Evolutionary conservation across 2,329 filamentous ascomycete species (phyloP).

Genomic region (Ophiostoma novo-ulmi): DNA sequence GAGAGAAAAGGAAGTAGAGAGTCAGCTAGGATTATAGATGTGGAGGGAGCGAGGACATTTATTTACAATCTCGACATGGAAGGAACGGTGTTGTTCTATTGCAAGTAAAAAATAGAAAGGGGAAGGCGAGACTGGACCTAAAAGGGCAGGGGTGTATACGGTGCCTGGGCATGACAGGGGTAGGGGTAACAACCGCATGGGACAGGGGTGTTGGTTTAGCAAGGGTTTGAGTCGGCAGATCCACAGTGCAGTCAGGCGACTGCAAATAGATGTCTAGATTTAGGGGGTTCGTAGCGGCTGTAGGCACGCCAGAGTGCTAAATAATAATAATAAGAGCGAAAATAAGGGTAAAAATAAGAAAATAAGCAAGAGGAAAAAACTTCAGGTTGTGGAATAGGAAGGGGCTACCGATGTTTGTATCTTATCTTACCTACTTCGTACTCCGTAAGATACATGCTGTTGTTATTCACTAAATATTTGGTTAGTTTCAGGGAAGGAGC

Average conservation of each 20-base stretch:
- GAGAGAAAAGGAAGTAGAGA: neutral
- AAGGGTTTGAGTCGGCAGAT: neutral
- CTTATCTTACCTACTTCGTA: too few species aligned
- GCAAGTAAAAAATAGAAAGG: neutral
- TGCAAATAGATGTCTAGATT: neutral
- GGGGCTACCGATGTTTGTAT: neutral
- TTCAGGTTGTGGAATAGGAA: neutral
- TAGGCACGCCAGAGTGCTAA: neutral
- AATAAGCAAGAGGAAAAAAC: constrained; percentile 3
- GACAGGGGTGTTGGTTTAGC: neutral
- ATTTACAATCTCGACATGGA: constrained; percentile 5
- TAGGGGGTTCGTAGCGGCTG: neutral
- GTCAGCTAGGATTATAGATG: constrained; percentile 10
- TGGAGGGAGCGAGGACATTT: constrained; percentile 20
- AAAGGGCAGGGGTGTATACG: neutral
- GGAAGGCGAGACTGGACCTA: constrained; percentile 5
- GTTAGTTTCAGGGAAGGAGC: constrained; percentile 1
- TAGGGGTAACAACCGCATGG: neutral
- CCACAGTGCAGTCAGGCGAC: neutral
- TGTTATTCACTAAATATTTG: neutral
- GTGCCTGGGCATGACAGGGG: neutral
- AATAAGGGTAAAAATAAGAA: neutral
- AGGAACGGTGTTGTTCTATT: constrained; percentile 1
- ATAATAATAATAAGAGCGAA: constrained; percentile 5
- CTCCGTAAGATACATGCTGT: neutral